phyloP scores from a whole-genome alignment of 768 basidiomycete genomes.

The Lactifluus pinguis region DNA sequence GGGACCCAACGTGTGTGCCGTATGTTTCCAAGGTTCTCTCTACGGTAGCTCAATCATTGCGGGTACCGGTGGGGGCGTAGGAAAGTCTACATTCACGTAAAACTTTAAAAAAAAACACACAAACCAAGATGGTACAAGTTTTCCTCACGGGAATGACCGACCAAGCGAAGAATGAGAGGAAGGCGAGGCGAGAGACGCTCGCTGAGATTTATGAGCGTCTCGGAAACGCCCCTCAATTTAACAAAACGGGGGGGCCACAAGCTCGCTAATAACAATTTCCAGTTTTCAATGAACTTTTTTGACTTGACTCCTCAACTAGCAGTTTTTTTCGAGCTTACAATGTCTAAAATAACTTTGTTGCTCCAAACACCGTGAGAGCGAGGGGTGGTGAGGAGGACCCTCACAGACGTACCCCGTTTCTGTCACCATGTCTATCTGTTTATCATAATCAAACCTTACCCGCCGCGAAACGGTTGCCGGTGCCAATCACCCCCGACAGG shows the following conservation, averaged over 20 bases:
- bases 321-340: not conserved
- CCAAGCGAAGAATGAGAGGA: not conserved
- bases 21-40: slow-evolving; percentile 5
- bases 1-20: slow-evolving; percentile 13
- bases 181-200: not conserved
- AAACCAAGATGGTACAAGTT: no score
- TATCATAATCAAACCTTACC: slow-evolving; percentile 11
- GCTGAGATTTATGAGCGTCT: not conserved
- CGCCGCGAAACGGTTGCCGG: not conserved
- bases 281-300: not conserved
- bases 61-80: not conserved
- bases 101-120: no score
- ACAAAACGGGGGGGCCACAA: not conserved
- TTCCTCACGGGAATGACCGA: not conserved
- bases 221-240: not conserved
- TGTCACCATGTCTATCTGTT: not conserved
- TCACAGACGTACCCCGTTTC: slow-evolving; percentile 10
- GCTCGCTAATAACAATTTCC: not conserved
- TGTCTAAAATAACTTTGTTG: not conserved
- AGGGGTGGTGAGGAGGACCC: not conserved
- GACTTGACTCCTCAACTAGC: no score
- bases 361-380: not conserved
- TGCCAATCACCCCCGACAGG: not conserved
- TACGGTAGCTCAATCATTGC: not conserved
- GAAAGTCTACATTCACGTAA: not conserved